Conservation (phyloP, 208 protist genomes). For the Leishmania aethiopica region DNA sequence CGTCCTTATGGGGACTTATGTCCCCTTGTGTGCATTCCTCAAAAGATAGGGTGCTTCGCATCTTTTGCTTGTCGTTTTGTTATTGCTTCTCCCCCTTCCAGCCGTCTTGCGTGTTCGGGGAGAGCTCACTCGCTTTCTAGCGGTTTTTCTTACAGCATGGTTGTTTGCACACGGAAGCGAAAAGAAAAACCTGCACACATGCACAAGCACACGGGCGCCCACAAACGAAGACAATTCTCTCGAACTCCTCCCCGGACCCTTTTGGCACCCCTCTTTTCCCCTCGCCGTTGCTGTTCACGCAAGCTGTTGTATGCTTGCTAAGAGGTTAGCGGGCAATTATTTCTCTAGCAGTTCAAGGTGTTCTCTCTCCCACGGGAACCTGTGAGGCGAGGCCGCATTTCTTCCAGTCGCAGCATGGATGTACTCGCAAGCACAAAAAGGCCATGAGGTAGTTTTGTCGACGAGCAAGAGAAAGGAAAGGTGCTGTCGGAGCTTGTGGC, state of each 20-base stretch:
- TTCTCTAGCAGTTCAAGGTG: background rate
- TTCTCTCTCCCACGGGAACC: background rate
- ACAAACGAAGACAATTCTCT: background rate
- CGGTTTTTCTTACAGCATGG: slow-evolving; percentile 11
- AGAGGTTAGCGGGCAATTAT: background rate
- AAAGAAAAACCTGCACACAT: background rate
- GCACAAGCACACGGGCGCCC: background rate
- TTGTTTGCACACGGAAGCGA: background rate
- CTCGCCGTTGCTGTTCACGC: background rate
- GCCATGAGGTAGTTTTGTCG: background rate
- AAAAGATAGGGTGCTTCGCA: background rate
- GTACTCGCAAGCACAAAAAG: background rate
- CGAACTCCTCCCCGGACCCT: background rate
- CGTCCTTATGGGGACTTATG: background rate
- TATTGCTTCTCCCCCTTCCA: background rate
- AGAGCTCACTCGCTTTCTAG: slow-evolving; percentile 12
- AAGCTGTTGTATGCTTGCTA: background rate
- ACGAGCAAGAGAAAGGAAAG: background rate
- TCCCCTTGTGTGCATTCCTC: background rate
- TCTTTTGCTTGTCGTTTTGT: slow-evolving; percentile 7
- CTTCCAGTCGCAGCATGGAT: background rate
- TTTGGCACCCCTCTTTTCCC: background rate
- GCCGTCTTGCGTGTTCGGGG: background rate
- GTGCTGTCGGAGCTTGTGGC: background rate
- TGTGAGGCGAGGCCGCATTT: background rate